A percentile compares a stretch with the other conserved stretches of the same genome.
Evolutionary conservation across 148 eudicot species (phyloP).

Genomic region (Rhododendron simsii): DNA sequence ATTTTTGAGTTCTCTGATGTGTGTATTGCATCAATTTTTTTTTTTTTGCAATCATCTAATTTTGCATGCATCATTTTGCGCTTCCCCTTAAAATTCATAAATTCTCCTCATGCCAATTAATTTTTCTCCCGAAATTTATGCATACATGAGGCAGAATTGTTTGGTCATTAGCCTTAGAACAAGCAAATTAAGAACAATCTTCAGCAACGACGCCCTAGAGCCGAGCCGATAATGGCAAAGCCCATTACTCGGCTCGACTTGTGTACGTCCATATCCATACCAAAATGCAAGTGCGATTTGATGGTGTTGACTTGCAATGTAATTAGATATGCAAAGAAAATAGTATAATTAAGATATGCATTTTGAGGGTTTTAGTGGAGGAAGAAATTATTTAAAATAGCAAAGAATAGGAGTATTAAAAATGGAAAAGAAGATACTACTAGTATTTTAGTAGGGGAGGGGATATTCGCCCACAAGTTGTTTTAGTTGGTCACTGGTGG

Average conservation of each 20-base stretch:
- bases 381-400: not conserved
- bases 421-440: not conserved
- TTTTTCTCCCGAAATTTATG: not conserved
- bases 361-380: not conserved
- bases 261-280: not conserved
- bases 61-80: not conserved
- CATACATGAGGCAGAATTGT: no score
- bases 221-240: no score
- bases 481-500: conserved; percentile 11
- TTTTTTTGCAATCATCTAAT: not conserved
- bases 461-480: conserved; percentile 7
- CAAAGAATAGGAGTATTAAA: not conserved
- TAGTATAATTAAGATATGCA: not conserved
- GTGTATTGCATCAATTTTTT: not conserved
- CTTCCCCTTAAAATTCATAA: not conserved
- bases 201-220: not conserved
- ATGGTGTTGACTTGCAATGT: not conserved
- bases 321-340: no score
- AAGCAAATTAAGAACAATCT: not conserved
- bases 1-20: not conserved
- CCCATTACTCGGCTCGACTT: not conserved
- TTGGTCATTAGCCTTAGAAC: not conserved
- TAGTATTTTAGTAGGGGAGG: not conserved
- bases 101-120: not conserved
- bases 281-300: not conserved